phyloP scores from a whole-genome alignment of 2,329 filamentous ascomycete genomes.

The Ceratocystis lukuohia region DNA sequence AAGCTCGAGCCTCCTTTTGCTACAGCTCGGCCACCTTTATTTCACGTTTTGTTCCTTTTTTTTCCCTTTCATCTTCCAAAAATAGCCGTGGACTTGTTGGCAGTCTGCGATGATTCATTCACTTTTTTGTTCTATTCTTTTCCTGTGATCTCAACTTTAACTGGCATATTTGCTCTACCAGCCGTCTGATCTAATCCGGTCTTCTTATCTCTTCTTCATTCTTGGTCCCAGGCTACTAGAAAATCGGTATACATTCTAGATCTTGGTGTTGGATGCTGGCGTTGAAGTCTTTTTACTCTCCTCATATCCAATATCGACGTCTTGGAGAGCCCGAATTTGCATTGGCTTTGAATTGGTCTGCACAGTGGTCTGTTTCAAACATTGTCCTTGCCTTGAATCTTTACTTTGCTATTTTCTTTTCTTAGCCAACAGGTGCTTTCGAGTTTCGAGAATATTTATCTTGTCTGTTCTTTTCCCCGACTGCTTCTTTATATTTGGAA shows the following conservation, averaged over 20 bases:
- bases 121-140: slow-evolving; percentile 10
- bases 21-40: neutral
- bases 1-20: neutral
- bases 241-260: neutral
- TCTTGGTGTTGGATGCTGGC: neutral
- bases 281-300: neutral
- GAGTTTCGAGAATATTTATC: slow-evolving; percentile 10
- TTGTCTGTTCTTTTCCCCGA: slow-evolving; percentile 5
- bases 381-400: neutral
- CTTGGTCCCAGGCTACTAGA: neutral
- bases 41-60: neutral
- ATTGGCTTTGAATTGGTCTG: neutral
- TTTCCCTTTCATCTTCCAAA: slow-evolving; percentile 7
- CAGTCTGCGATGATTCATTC: slow-evolving; percentile 1
- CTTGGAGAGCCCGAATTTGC: neutral
- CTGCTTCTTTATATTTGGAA: neutral
- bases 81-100: neutral
- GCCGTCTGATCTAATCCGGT: neutral
- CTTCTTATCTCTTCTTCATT: neutral
- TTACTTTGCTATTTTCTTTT: slow-evolving; percentile 4
- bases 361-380: neutral
- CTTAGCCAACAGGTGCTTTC: neutral
- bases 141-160: slow-evolving; percentile 2
- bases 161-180: neutral
- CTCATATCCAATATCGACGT: neutral